Conservation (phyloP, 106 monocot genomes). For the Posidonia australis region DNA sequence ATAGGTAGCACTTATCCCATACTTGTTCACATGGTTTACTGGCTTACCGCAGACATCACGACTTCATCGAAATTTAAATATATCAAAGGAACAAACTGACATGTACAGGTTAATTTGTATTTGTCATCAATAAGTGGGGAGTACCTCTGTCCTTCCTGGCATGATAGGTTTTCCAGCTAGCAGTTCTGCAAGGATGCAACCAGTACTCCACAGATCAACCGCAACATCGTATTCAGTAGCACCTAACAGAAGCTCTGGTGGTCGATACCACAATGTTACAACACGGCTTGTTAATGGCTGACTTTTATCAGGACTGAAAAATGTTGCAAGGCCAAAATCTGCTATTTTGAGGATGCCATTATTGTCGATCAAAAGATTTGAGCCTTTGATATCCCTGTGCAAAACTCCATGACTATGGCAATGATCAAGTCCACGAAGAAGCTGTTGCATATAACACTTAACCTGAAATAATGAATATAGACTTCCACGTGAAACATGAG, state of each 20-base stretch:
- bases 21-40: no score
- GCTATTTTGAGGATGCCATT: conserved; percentile 47
- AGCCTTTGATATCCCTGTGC: conserved; percentile 53
- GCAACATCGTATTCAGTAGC: conserved; percentile 42
- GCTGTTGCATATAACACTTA: conserved; percentile 53
- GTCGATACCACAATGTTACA: conserved; percentile 58
- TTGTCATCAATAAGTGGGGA: background rate
- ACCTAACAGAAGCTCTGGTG: conserved; percentile 55
- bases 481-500: background rate
- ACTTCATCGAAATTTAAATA: no score
- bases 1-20: no score
- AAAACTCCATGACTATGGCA: conserved; percentile 49
- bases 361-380: conserved; percentile 49
- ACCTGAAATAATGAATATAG: conserved; percentile 22
- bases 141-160: conserved; percentile 67
- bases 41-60: no score
- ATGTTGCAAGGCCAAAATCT: conserved; percentile 57
- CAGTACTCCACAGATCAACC: conserved; percentile 60
- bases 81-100: background rate
- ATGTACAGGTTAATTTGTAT: background rate
- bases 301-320: conserved; percentile 29
- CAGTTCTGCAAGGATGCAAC: conserved; percentile 59
- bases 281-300: conserved; percentile 54
- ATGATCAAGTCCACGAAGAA: conserved; percentile 44
- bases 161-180: conserved; percentile 53